Conservation (phyloP, 371 early-diverging fungal genomes). For the Batrachochytrium dendrobatidis region DNA sequence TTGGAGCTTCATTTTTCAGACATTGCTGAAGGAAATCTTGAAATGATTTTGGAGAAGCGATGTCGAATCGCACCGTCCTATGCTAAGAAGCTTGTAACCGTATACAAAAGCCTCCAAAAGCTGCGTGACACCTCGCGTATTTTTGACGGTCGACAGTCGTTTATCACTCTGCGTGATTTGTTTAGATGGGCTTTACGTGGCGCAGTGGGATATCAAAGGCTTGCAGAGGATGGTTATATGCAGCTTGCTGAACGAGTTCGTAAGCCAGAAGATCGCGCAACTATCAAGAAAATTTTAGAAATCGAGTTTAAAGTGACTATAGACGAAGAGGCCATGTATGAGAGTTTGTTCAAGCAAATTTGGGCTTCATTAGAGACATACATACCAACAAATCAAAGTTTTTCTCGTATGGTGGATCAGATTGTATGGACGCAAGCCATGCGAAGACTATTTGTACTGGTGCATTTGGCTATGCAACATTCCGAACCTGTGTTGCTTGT, state of each 20-base stretch:
- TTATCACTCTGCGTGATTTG: conserved; percentile 96
- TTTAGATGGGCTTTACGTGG: conserved; percentile 97
- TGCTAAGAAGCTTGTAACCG: conserved; percentile 78
- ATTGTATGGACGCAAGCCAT: conserved; percentile 94
- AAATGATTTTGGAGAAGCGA: conserved; percentile 74
- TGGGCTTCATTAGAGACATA: conserved; percentile 28
- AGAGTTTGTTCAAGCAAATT: conserved; percentile 48
- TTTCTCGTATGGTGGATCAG: conserved; percentile 9
- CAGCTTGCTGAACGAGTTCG: conserved; percentile 91
- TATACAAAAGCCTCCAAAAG: conserved; percentile 66
- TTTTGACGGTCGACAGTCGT: conserved; percentile 88
- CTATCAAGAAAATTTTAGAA: conserved; percentile 81
- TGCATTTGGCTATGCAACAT: conserved; percentile 70
- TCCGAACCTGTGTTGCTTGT: conserved; percentile 96
- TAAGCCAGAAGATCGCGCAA: conserved; percentile 68
- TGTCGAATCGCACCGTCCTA: conserved; percentile 87
- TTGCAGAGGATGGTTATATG: conserved; percentile 93
- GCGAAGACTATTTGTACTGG: conserved; percentile 85
- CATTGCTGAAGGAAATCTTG: conserved; percentile 85
- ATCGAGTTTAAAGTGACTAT: conserved; percentile 63
- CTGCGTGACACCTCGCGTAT: conserved; percentile 70
- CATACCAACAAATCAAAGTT: not conserved
- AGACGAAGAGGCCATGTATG: conserved; percentile 58
- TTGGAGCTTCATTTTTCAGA: conserved; percentile 94
- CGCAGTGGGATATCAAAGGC: conserved; percentile 63